Percentiles rank a stretch among this genome's conserved stretches.
Conservation (phyloP, 2,329 filamentous ascomycete genomes). For the Cercospora janseana region DNA sequence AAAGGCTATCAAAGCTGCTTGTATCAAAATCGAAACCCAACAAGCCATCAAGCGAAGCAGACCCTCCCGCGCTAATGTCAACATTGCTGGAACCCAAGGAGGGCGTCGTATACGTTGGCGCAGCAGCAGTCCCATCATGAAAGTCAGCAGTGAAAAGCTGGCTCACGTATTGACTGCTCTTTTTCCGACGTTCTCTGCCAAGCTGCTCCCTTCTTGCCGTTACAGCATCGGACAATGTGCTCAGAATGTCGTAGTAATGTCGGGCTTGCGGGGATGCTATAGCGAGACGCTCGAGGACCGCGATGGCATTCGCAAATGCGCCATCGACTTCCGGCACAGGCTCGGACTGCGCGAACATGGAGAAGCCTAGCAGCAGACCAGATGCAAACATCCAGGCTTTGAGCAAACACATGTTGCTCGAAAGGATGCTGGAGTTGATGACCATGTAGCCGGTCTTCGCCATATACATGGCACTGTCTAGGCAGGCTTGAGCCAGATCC, state of each 20-base stretch:
- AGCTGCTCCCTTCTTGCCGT: conserved; percentile 20
- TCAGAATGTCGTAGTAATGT: conserved; percentile 58
- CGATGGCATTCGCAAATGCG: conserved; percentile 52
- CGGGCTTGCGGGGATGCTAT: conserved; percentile 55
- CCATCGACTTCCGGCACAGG: conserved; percentile 48
- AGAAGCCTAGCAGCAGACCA: conserved; percentile 57
- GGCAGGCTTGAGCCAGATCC: conserved; percentile 52
- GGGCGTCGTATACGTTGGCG: conserved; percentile 11
- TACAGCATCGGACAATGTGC: conserved; percentile 28
- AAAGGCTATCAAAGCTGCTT: conserved; percentile 12
- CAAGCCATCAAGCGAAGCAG: conserved; percentile 6
- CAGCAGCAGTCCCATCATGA: conserved; percentile 14
- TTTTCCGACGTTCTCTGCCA: conserved; percentile 23
- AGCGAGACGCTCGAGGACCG: conserved; percentile 51
- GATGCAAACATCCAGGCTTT: conserved; percentile 57
- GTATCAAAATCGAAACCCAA: conserved; percentile 19
- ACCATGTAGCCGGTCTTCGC: conserved; percentile 51
- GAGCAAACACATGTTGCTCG: conserved; percentile 57
- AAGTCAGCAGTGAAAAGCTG: conserved; percentile 28
- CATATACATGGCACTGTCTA: conserved; percentile 57
- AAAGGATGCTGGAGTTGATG: conserved; percentile 45
- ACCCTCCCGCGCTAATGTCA: neutral
- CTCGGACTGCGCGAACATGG: conserved; percentile 53
- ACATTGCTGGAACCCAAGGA: conserved; percentile 9
- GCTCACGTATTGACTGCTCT: conserved; percentile 24